These are phyloP conservation scores for Pluteus cervinus DNA, from an alignment of 768 basidiomycete genomes.

Conservation along the genomic window DNA sequence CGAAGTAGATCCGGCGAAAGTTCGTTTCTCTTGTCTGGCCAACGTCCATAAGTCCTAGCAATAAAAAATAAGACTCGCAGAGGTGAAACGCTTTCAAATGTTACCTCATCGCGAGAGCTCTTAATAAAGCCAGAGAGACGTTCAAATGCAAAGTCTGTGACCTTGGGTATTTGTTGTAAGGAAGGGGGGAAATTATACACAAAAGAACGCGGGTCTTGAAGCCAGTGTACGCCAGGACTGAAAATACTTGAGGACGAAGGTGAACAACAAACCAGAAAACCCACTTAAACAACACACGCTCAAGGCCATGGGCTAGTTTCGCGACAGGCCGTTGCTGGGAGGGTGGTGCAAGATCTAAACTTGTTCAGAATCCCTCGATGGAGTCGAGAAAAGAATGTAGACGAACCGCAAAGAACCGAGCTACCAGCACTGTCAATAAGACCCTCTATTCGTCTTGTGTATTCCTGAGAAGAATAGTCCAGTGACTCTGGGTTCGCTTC, in stretches of 20 bases:
- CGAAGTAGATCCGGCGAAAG: conserved; percentile 85
- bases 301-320: conserved; percentile 54
- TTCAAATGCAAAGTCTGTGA: conserved; percentile 82
- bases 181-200: conserved; percentile 81
- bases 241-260: conserved; percentile 6
- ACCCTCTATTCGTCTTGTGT: conserved; percentile 28
- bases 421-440: conserved; percentile 18
- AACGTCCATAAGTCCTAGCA: conserved; percentile 59
- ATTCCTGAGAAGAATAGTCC: conserved; percentile 13
- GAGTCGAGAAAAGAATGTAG: background rate
- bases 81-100: background rate
- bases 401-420: conserved; percentile 35
- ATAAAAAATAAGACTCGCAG: background rate
- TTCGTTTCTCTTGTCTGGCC: conserved; percentile 49
- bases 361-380: background rate
- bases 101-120: conserved; percentile 71
- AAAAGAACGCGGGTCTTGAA: conserved; percentile 78
- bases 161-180: conserved; percentile 67
- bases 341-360: conserved; percentile 38
- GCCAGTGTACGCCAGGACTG: conserved; percentile 86
- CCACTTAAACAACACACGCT: conserved; percentile 76
- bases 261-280: background rate
- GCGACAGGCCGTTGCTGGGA: conserved; percentile 46
- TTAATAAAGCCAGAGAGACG: conserved; percentile 66
- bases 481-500: background rate